phyloP scores from a whole-genome alignment of 179 eudicot genomes.

The Nepenthes alata region DNA sequence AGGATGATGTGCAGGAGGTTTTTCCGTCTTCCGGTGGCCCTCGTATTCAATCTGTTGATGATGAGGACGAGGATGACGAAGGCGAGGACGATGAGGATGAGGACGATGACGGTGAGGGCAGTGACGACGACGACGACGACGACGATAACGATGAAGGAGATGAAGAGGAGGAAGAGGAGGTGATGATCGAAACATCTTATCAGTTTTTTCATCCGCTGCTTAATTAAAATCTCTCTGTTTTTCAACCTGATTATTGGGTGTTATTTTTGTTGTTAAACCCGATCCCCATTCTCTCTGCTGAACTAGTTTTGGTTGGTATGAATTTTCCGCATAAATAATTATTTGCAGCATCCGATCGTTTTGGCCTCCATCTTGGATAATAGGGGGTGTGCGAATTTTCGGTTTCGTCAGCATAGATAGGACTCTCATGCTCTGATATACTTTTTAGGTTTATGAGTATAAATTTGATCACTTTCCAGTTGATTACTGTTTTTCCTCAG shows the following conservation, averaged over 20 bases:
- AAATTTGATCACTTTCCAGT: too few species aligned
- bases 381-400: too few species aligned
- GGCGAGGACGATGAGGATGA: conserved; percentile 39
- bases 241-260: neutral
- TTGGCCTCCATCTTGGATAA: too few species aligned
- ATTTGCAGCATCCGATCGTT: too few species aligned
- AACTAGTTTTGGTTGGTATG: too few species aligned
- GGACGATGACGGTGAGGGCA: conserved; percentile 34
- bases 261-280: too few species aligned
- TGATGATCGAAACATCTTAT: neutral
- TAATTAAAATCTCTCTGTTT: neutral
- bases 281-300: too few species aligned
- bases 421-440: too few species aligned
- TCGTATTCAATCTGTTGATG: conserved; percentile 20
- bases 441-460: too few species aligned
- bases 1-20: conserved; percentile 17
- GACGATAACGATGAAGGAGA: conserved; percentile 10
- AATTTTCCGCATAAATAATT: too few species aligned
- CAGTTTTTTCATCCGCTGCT: conserved; percentile 1
- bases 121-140: conserved; percentile 25
- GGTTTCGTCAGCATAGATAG: too few species aligned
- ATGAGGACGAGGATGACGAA: conserved; percentile 32
- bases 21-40: conserved; percentile 22
- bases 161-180: conserved; percentile 22
- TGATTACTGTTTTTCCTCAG: too few species aligned